phyloP scores from a whole-genome alignment of 176 grass and related monocot genomes.

The Tillandsia leiboldiana region DNA sequence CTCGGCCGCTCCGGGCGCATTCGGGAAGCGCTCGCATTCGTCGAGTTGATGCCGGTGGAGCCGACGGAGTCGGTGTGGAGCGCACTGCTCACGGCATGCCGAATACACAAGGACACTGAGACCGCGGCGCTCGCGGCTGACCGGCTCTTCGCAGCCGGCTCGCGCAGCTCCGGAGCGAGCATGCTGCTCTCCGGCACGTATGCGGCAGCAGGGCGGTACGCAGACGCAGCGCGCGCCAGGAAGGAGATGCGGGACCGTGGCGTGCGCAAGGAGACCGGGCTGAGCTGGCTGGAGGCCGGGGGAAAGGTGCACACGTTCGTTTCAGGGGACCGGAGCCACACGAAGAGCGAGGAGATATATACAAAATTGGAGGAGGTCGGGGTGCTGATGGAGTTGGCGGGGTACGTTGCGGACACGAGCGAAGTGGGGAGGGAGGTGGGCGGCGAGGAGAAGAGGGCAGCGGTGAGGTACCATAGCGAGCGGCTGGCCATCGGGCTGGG shows the following conservation, averaged over 20 bases:
- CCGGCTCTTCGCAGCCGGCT: constrained; percentile 56
- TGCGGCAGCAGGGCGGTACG: constrained; percentile 59
- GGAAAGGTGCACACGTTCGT: constrained; percentile 79
- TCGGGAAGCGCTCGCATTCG: constrained; percentile 56
- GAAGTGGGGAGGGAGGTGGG: constrained; percentile 65
- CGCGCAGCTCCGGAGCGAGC: constrained; percentile 57
- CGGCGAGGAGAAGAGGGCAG: constrained; percentile 47
- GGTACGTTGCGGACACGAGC: constrained; percentile 73
- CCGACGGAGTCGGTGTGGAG: constrained; percentile 82
- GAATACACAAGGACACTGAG: constrained; percentile 69
- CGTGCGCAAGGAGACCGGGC: constrained; percentile 69
- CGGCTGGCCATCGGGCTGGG: constrained; percentile 82
- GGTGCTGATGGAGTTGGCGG: constrained; percentile 65
- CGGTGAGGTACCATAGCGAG: constrained; percentile 86
- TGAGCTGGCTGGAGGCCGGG: constrained; percentile 80
- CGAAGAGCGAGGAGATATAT: constrained; percentile 61
- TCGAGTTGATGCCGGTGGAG: constrained; percentile 82
- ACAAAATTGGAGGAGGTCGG: constrained; percentile 52
- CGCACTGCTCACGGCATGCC: constrained; percentile 76
- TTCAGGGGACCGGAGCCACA: constrained; percentile 62
- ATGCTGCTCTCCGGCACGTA: constrained; percentile 81
- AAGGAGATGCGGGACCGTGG: constrained; percentile 92
- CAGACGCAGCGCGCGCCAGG: constrained; percentile 62
- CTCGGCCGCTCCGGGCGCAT: constrained; percentile 69
- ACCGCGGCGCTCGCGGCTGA: constrained; percentile 57